These are phyloP conservation scores for Nakaseomyces kungkrabaensis DNA, from an alignment of 1,139 yeast genomes.

Conservation along the genomic window DNA sequence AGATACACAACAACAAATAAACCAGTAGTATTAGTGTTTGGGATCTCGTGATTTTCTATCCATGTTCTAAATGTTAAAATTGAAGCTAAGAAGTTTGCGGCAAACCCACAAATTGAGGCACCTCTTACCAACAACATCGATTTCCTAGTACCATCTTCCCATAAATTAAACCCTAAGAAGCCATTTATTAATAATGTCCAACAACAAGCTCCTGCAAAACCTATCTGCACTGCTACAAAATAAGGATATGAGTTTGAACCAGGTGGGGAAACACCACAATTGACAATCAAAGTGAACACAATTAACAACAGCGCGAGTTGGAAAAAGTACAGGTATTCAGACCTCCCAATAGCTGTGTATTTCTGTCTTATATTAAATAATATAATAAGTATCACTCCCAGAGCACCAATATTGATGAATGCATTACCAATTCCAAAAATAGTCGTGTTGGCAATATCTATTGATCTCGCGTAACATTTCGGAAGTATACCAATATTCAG, in stretches of 20 bases:
- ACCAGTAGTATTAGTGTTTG: slow-evolving; percentile 41
- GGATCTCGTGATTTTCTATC: slow-evolving; percentile 32
- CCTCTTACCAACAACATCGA: slow-evolving; percentile 52
- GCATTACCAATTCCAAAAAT: slow-evolving; percentile 89
- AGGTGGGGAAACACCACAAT: slow-evolving; percentile 89
- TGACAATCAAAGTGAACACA: slow-evolving; percentile 63
- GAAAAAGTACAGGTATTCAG: slow-evolving; percentile 72
- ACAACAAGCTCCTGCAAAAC: slow-evolving; percentile 61
- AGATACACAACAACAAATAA: slow-evolving; percentile 63
- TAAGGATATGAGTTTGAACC: slow-evolving; percentile 65
- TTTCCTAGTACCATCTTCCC: slow-evolving; percentile 81
- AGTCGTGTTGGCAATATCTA: slow-evolving; percentile 81
- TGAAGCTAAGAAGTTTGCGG: slow-evolving; percentile 55
- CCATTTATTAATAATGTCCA: slow-evolving; percentile 65
- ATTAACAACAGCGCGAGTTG: slow-evolving; percentile 49
- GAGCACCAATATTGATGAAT: slow-evolving; percentile 68
- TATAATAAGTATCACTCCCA: slow-evolving; percentile 55
- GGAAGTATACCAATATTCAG: slow-evolving; percentile 52
- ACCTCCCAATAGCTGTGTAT: slow-evolving; percentile 89
- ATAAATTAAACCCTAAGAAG: slow-evolving; percentile 70
- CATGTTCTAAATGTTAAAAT: slow-evolving; percentile 66
- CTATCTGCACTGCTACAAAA: slow-evolving; percentile 74
- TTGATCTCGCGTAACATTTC: slow-evolving; percentile 73
- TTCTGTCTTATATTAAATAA: slow-evolving; percentile 72
- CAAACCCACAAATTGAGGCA: slow-evolving; percentile 43